Base-by-base conservation (phyloP, 352 stramenopile species). In the Phytophthora agathidicida region DNA sequence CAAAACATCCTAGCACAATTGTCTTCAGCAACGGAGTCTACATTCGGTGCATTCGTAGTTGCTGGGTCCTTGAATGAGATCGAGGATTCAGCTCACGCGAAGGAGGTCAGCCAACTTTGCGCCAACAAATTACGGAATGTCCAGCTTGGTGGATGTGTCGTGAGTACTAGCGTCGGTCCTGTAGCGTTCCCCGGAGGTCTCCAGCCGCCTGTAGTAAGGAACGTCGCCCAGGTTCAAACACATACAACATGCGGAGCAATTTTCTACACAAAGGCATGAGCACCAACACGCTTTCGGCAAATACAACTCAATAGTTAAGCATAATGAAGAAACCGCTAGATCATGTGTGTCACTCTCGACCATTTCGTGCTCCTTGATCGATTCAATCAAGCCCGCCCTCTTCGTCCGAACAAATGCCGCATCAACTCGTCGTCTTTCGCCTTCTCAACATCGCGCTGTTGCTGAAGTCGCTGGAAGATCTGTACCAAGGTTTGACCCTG, bases 201-300 rank as follows among this genome's bases (percentile, higher is more conserved):
- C 20, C 39, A 54, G 7, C 23, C 24, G 16, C 43, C 30, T 58
- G 7, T n/a, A 44, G 20, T n/a, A 10, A 38, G 14, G 19, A 58
- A 48, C 7, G 20, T 26, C 14, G 17, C 60, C 19, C 56, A 74
- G 22, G 28, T 86, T 3, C 73, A 86, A 56, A 67, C 60, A 31
- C 67, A 81, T 32, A 86, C 75, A 43, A 83, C 63, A 26, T 81
- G 73, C 23, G 75, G 66, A 13, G 75, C 68, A 14, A 41, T 86
- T 17, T 77, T 86, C 38, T 77, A 74, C 60, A 43, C 45, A 43
- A 63, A 71, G 47, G 8, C 13, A 39, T 55, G 30, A 57, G 49
- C 32, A 41, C 11, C 26, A 31, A 30, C 19, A 42, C 41, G 16
- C 43, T 30, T 16, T 6, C n/a, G 33, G 4, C 5, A 13, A 36